Evolutionary conservation across 2,329 filamentous ascomycete genomes (phyloP).

Genomic region (Corinectria fuckeliana): DNA sequence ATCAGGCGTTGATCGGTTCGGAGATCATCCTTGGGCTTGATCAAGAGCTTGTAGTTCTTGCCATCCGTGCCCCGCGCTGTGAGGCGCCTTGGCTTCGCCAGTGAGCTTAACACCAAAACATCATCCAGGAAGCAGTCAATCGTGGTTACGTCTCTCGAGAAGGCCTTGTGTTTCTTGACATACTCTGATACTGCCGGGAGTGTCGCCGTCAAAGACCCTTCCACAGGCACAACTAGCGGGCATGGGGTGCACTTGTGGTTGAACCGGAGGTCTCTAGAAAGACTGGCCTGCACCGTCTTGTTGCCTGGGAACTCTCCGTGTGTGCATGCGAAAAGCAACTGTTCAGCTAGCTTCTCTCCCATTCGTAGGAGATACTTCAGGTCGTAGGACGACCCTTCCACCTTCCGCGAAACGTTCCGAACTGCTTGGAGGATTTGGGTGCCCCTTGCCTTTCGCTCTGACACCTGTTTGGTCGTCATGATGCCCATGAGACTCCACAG

Average conservation of each 20-base stretch:
- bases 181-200: constrained; percentile 78
- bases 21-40: constrained; percentile 98
- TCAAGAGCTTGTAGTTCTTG: constrained; percentile 84
- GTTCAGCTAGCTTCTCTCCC: constrained; percentile 83
- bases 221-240: constrained; percentile 85
- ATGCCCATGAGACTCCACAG: constrained; percentile 91
- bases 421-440: constrained; percentile 59
- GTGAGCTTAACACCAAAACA: constrained; percentile 85
- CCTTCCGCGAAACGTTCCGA: constrained; percentile 55
- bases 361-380: constrained; percentile 75
- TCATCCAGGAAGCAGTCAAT: constrained; percentile 84
- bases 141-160: constrained; percentile 84
- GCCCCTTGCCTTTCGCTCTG: constrained; percentile 66
- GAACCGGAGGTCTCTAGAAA: constrained; percentile 81
- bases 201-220: constrained; percentile 81
- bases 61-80: constrained; percentile 90
- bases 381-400: constrained; percentile 61
- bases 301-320: constrained; percentile 75
- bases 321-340: constrained; percentile 81
- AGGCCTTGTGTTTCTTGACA: constrained; percentile 80
- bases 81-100: constrained; percentile 91
- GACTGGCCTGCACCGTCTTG: constrained; percentile 71
- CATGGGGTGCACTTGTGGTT: constrained; percentile 84
- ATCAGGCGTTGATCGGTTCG: constrained; percentile 97
- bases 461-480: constrained; percentile 76